Conservation (phyloP, 2,329 filamentous ascomycete genomes). For the Penicillium crustosum region DNA sequence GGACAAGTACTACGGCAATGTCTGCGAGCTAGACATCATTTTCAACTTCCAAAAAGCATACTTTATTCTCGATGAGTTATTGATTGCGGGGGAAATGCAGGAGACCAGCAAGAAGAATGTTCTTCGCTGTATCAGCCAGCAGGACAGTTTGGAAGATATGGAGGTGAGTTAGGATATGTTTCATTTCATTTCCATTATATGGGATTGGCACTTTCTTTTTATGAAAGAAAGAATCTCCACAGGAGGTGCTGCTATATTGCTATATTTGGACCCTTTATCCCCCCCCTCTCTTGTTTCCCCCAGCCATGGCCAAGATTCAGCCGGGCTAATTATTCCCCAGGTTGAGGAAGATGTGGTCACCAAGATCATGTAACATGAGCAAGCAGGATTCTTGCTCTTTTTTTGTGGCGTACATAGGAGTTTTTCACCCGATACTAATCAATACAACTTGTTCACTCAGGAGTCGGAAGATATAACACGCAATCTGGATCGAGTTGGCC, state of each 20-base stretch:
- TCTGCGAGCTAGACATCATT: slow-evolving; percentile 98
- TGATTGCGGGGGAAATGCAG: slow-evolving; percentile 94
- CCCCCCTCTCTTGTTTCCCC: not conserved
- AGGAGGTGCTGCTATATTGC: not conserved
- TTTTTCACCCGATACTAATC: slow-evolving; percentile 32
- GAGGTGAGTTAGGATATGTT: slow-evolving; percentile 69
- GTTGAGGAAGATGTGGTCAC: slow-evolving; percentile 82
- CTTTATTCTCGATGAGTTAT: slow-evolving; percentile 95
- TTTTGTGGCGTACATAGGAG: slow-evolving; percentile 31
- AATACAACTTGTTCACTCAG: slow-evolving; percentile 33
- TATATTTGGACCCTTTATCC: not conserved
- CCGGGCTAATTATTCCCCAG: slow-evolving; percentile 56
- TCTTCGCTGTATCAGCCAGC: slow-evolving; percentile 89
- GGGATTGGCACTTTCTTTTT: not conserved
- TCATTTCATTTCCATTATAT: not conserved
- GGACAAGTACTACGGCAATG: slow-evolving; percentile 99
- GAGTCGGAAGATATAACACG: slow-evolving; percentile 31
- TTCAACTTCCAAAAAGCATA: slow-evolving; percentile 99
- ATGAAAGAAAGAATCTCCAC: not conserved
- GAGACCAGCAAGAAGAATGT: slow-evolving; percentile 99
- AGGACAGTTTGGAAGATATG: slow-evolving; percentile 97
- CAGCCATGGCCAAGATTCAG: slow-evolving; percentile 16
- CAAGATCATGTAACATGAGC: slow-evolving; percentile 72
- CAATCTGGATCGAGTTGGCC: slow-evolving; percentile 30
- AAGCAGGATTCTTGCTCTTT: slow-evolving; percentile 22